Percentiles rank a stretch among this genome's conserved stretches.
Conservation (phyloP, 495 filamentous ascomycete genomes). For the Rusavskia elegans region DNA sequence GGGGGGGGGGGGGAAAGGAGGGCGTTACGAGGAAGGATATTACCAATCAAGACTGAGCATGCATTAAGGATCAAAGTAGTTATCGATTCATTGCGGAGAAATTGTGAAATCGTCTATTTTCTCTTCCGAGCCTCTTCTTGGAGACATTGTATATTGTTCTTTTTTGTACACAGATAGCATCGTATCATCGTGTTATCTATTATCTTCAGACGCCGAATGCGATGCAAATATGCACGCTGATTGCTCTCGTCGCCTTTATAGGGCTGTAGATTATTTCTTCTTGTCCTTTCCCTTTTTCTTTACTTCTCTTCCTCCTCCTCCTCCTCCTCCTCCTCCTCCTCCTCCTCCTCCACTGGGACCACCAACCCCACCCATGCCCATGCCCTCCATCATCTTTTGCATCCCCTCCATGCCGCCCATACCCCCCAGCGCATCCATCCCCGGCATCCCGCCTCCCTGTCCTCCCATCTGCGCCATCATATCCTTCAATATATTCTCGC, state of each 20-base stretch:
- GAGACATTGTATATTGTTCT: too few species aligned
- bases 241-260: not conserved
- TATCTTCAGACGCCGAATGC: too few species aligned
- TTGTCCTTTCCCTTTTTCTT: constrained; percentile 13
- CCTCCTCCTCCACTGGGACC: constrained; percentile 22
- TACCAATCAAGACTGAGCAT: too few species aligned
- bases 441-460: constrained; percentile 29
- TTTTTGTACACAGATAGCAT: too few species aligned
- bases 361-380: constrained; percentile 19
- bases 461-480: constrained; percentile 86
- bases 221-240: too few species aligned
- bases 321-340: constrained; percentile 3
- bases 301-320: constrained; percentile 7
- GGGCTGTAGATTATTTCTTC: not conserved
- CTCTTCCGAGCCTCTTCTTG: too few species aligned
- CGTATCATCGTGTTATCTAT: too few species aligned
- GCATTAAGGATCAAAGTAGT: too few species aligned
- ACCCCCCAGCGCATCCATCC: constrained; percentile 20
- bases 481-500: constrained; percentile 90
- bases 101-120: too few species aligned
- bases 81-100: too few species aligned
- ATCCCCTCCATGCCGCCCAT: constrained; percentile 26
- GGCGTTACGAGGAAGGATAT: too few species aligned
- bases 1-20: too few species aligned
- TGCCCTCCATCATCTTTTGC: constrained; percentile 58